A percentile compares a stretch with the other conserved stretches of the same genome.
Conservation (phyloP, 208 protist species). For the Wallacemonas collosoma region DNA sequence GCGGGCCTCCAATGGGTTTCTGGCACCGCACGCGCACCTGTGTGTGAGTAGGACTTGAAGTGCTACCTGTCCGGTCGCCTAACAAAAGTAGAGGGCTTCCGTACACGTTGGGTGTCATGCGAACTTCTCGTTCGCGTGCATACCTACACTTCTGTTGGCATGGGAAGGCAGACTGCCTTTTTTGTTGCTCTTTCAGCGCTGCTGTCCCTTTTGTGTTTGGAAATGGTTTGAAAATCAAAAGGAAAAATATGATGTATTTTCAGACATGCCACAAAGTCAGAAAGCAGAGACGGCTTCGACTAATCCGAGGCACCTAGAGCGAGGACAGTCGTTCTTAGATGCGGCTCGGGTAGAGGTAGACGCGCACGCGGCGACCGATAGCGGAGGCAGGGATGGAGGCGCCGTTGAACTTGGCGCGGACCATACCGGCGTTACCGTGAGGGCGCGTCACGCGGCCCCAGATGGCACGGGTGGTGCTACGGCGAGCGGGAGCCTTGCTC, state of each 20-base stretch:
- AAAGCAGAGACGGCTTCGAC: background rate
- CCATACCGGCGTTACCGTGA: constrained; percentile 97
- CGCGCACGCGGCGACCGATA: constrained; percentile 95
- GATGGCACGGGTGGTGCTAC: constrained; percentile 94
- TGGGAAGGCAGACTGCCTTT: no score
- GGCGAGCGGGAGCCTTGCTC: constrained; percentile 87
- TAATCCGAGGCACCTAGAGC: background rate
- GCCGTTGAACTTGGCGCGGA: constrained; percentile 97
- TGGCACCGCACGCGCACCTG: no score
- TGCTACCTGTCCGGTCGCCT: no score
- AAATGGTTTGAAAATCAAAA: constrained; percentile 18
- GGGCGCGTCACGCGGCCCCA: constrained; percentile 97
- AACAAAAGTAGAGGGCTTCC: no score
- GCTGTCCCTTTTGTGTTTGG: constrained; percentile 19
- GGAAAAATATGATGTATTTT: constrained; percentile 15
- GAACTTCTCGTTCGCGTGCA: no score
- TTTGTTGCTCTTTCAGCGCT: no score
- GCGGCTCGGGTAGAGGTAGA: constrained; percentile 98
- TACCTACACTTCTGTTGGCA: no score
- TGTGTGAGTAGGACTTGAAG: no score
- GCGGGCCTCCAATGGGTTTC: no score
- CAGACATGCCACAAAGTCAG: background rate
- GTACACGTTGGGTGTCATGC: no score
- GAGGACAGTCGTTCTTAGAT: constrained; percentile 80
- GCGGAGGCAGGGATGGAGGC: constrained; percentile 95